Base-by-base conservation (phyloP, 176 grass and related monocot species). In the Carex pumila region DNA sequence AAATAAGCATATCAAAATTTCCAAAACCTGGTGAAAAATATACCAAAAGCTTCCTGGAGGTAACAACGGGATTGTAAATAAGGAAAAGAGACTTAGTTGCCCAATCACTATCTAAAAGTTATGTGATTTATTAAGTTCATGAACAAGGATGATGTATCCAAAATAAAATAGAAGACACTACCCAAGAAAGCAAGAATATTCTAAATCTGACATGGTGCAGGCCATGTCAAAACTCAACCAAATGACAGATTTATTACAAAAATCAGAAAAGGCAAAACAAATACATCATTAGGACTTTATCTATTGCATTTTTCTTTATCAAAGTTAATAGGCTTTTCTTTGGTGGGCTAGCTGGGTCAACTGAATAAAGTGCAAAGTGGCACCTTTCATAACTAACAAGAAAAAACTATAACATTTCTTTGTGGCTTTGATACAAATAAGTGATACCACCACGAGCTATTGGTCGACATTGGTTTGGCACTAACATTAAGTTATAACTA, bases 191-290 rank as follows among this genome's bases (percentile, higher is more conserved):
- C 53, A 81, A 81, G 49, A 64, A 81, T 62, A 62, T 81, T 81
- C 58, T 61, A 37, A 61, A 80, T 53, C 34, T 57, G 45, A 56
- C 53, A 55, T 81, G 79, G 79, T 81, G 79, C 79, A 81, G 2
- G 58, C 79, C 79, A 81, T 61, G 79, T 81, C 79, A 81, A 63
- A 77, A 55, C 73, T 56, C 73, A 56, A 56, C 73, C 50, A 77
- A 77, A 50, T 56, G 11, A 6, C 25, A 22, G 3, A 30, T 56
- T 56, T 3, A 77, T 34, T 57, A 77, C 22, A 77, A 77, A 62
- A 62, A 61, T 39, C 63, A 63, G 6, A 41, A n/a, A 39, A 39
- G 25, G 60, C 57, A 81, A 61, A 45, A 81, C 79, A 64, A 62
- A 61, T 21, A 43, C 36, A 81, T 81, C 14, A 81, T 81, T 43